Base-by-base conservation (phyloP, 2,329 filamentous ascomycete species). In the Arthrobotrys entomopaga region DNA sequence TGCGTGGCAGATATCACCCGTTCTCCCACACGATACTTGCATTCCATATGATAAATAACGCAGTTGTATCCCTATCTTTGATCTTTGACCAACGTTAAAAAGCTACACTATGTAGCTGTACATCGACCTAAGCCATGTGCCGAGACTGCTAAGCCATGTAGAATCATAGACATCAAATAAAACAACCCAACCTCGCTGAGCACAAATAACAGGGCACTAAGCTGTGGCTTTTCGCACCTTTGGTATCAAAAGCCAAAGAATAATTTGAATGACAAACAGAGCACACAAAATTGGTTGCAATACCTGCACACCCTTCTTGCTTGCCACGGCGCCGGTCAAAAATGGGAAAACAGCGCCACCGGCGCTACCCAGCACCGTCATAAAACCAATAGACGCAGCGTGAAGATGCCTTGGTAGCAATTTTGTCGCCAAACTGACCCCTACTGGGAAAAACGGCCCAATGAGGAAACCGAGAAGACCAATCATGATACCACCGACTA, bases 331-430 rank as follows among this genome's bases (percentile, higher is more conserved):
- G 2, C 90, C 90, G 0, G 91, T 87, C 0, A 86, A 86, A 84
- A 92, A 83, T 52, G 90, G 84, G 81, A 91, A 80, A 15, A 89
- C 78, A 0, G 90, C 89, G 0, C 89, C 91, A 0, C 92, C 92
- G 1, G 85, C 86, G 0, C 90, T 89, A 1, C 92, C 92, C 80
- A 94, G 88, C 0, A 91, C 91, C 0, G 90, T 88, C 0, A 90
- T 89, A 78, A 96, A 94, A 0, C 92, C 91, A 75, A 96, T 91
- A 0, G 89, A 88, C n/a, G 86, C 87, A 48, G 95, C 90, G 78
- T 96, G 92, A 24, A 92, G 83, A 72, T 91, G 86, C 43, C 84
- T 84, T 0, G 91, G 91, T 0, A 96, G 83, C 2, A 95, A 83
- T 77, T 91, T 93, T 0, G 90, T 92, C 3, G 88, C 87, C 0